phyloP scores from a whole-genome alignment of 1,284 basidiomycete species.

The Cutaneotrichosporon curvatum region DNA sequence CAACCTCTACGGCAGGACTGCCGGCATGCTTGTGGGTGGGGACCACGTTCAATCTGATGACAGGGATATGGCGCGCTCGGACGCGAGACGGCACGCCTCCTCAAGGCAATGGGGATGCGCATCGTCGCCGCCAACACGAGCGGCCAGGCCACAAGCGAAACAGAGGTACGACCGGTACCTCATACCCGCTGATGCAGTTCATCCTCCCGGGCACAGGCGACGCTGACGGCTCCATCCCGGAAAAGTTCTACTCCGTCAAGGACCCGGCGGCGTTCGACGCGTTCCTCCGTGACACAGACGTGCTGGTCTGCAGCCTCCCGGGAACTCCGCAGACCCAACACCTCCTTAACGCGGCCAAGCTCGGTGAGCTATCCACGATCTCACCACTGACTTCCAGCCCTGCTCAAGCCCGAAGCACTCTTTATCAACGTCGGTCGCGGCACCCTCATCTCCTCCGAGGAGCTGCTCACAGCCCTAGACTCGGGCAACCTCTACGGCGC shows the following conservation, averaged over 20 bases:
- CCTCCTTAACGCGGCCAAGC: conserved; percentile 32
- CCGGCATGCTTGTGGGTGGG: conserved; percentile 34
- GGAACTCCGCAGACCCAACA: conserved; percentile 33
- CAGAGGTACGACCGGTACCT: too few species aligned
- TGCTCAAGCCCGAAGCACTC: conserved; percentile 29
- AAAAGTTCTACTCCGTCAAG: conserved; percentile 37
- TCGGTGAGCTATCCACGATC: conserved; percentile 25
- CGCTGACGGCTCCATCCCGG: conserved; percentile 36
- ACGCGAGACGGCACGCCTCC: conserved; percentile 37
- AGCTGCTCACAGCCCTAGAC: conserved; percentile 27
- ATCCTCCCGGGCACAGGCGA: conserved; percentile 41
- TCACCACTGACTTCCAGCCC: conserved; percentile 7
- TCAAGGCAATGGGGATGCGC: conserved; percentile 35
- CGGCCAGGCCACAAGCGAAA: conserved; percentile 29
- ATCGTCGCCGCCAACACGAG: conserved; percentile 43
- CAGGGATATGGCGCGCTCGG: conserved; percentile 37
- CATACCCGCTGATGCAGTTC: too few species aligned
- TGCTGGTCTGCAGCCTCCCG: conserved; percentile 40
- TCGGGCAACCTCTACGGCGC: conserved; percentile 27
- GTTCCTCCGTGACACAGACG: conserved; percentile 38
- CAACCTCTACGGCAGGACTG: conserved; percentile 32
- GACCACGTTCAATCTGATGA: background rate
- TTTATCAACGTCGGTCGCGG: conserved; percentile 44
- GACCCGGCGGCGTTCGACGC: conserved; percentile 28
- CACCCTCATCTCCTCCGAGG: conserved; percentile 34